phyloP scores from a whole-genome alignment of 129 eudicot species.

The Apium graveolens region DNA sequence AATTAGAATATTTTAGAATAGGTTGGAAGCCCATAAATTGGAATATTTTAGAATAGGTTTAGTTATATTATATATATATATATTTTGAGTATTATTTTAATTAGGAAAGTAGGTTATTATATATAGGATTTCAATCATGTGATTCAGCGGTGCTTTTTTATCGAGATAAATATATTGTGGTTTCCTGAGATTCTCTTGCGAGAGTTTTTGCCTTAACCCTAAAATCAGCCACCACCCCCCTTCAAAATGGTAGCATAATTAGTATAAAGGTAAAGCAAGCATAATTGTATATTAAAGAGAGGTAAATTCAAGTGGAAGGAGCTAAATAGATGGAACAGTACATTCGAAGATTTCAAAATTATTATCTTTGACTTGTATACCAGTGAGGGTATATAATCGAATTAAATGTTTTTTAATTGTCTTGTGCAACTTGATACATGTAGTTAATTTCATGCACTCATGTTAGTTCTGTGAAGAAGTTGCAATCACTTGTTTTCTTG shows the following conservation, averaged over 20 bases:
- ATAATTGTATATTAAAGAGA: neutral
- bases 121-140: too few relatives aligned
- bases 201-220: too few relatives aligned
- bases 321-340: neutral
- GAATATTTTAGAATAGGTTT: too few relatives aligned
- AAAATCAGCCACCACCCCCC: too few relatives aligned
- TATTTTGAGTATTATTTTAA: too few relatives aligned
- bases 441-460: neutral
- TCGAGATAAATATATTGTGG: too few relatives aligned
- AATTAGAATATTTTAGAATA: too few relatives aligned
- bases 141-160: too few relatives aligned
- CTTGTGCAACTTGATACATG: neutral
- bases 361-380: neutral
- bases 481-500: slow-evolving; percentile 10
- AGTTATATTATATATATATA: too few relatives aligned
- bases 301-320: neutral
- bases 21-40: too few relatives aligned
- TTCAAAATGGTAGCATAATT: neutral
- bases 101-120: too few relatives aligned
- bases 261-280: neutral
- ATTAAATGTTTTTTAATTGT: neutral
- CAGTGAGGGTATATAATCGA: neutral
- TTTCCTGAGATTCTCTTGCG: too few relatives aligned
- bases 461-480: neutral
- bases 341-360: neutral